Evolutionary conservation across 441 rosid species (phyloP).

Genomic region (Populus tomentosa): DNA sequence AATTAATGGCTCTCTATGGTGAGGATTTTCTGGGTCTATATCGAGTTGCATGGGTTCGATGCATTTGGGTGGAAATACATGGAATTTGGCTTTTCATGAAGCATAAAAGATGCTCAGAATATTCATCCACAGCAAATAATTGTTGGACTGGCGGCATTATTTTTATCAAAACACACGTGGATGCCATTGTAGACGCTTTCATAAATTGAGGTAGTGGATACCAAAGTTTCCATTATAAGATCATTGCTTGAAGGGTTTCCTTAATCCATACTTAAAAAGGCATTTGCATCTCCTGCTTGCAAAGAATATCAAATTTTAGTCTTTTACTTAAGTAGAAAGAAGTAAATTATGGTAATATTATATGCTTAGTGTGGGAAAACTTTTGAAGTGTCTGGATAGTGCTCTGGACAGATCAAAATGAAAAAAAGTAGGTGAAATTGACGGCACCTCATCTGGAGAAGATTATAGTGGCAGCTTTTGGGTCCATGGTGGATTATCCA

Average conservation of each 20-base stretch:
- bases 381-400: not conserved
- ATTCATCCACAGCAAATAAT: not conserved
- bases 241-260: not conserved
- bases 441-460: constrained; percentile 2
- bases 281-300: not conserved
- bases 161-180: constrained; percentile 6
- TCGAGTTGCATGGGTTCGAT: not conserved
- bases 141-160: not conserved
- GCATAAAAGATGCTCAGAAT: not conserved
- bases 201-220: not conserved
- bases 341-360: no score
- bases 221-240: not conserved
- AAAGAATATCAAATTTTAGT: no score
- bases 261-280: not conserved
- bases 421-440: not conserved
- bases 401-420: not conserved
- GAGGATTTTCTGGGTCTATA: no score
- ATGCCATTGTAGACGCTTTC: constrained; percentile 3
- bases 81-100: not conserved
- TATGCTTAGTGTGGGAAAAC: not conserved
- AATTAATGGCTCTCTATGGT: no score
- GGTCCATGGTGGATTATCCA: constrained; percentile 28
- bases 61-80: not conserved
- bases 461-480: constrained; percentile 18
- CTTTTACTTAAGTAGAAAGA: no score